phyloP scores from a whole-genome alignment of 176 grass and related monocot species.

The Leersia perrieri region DNA sequence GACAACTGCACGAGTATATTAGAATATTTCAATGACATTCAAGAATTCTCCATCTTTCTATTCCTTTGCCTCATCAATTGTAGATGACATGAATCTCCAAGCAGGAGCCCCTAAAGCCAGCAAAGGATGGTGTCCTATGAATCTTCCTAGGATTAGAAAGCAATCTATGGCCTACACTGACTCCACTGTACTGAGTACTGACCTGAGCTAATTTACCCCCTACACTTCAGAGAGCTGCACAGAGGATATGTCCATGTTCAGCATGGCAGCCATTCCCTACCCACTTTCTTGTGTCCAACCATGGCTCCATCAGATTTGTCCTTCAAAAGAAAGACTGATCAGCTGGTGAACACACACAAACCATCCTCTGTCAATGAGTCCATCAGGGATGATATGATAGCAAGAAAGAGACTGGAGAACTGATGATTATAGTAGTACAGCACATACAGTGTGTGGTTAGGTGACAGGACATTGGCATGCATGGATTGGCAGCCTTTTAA shows the following conservation, averaged over 20 bases:
- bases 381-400: background rate
- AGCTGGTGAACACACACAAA: constrained; percentile 21
- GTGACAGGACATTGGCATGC: constrained; percentile 30
- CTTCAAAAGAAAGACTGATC: constrained; percentile 34
- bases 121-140: constrained; percentile 8
- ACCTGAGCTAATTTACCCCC: background rate
- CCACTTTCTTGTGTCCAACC: constrained; percentile 21
- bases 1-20: background rate
- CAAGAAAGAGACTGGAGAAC: background rate
- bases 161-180: background rate
- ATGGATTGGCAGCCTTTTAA: constrained; percentile 19
- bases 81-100: background rate
- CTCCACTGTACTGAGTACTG: background rate
- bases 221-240: background rate
- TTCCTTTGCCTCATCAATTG: background rate
- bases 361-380: constrained; percentile 10
- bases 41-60: background rate
- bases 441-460: background rate
- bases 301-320: constrained; percentile 31
- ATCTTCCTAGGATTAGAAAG: background rate
- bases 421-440: background rate
- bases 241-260: constrained; percentile 25
- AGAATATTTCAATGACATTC: background rate
- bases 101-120: constrained; percentile 12
- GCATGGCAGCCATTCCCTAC: constrained; percentile 35